Conservation (phyloP, 805 yeast species). For the Candida sanyiensis region DNA sequence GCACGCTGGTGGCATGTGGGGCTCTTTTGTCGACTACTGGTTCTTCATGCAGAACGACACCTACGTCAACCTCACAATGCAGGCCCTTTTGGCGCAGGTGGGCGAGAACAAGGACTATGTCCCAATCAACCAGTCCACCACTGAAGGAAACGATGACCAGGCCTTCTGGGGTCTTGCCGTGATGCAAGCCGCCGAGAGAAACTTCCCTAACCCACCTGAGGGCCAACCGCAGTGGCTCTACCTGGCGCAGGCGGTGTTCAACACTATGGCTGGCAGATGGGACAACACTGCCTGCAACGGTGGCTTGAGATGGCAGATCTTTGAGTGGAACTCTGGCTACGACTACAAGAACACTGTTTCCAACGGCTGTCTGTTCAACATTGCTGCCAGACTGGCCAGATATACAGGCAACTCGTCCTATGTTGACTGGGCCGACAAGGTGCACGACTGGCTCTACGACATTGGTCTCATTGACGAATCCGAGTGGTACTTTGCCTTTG, state of each 20-base stretch:
- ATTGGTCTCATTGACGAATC: constrained; percentile 37
- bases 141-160: constrained; percentile 93
- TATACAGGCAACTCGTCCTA: constrained; percentile 70
- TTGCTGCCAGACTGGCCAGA: constrained; percentile 79
- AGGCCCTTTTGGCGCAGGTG: constrained; percentile 58
- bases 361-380: constrained; percentile 75
- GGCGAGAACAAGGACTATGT: constrained; percentile 63
- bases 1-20: constrained; percentile 87
- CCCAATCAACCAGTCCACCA: constrained; percentile 74
- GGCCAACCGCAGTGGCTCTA: constrained; percentile 67
- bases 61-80: constrained; percentile 46
- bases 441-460: constrained; percentile 71
- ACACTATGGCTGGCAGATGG: constrained; percentile 81
- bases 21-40: constrained; percentile 60
- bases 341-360: constrained; percentile 83
- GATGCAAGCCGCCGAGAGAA: constrained; percentile 79
- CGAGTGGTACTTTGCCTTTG: constrained; percentile 45
- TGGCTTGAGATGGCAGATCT: constrained; percentile 90
- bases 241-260: constrained; percentile 78
- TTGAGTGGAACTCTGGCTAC: constrained; percentile 83
- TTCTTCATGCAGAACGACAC: constrained; percentile 63
- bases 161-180: constrained; percentile 89
- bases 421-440: constrained; percentile 63
- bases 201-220: constrained; percentile 64
- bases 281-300: constrained; percentile 59